Evolutionary conservation across 805 yeast genomes (phyloP).

Genomic region (Wickerhamomyces ciferrii): DNA sequence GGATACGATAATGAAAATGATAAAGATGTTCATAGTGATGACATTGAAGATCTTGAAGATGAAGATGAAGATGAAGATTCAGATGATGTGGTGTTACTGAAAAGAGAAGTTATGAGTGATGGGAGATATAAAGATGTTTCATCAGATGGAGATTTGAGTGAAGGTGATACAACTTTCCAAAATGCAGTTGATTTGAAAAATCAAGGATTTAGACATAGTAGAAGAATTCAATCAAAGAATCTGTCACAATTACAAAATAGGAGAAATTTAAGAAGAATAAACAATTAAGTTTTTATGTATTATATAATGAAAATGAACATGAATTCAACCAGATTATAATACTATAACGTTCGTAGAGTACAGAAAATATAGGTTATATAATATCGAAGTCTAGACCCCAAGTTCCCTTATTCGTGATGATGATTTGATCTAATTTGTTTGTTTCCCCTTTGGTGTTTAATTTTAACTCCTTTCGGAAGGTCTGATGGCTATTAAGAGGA

Average conservation of each 20-base stretch:
- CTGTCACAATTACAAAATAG: constrained; percentile 17
- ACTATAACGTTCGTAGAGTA: too few species aligned
- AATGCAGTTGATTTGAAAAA: constrained; percentile 17
- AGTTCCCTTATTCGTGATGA: not conserved
- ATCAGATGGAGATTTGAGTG: not conserved
- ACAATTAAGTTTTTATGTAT: not conserved
- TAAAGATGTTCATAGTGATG: constrained; percentile 7
- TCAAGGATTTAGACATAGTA: constrained; percentile 11
- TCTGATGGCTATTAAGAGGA: not conserved
- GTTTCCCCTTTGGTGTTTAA: not conserved
- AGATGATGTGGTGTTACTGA: not conserved
- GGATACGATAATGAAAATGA: constrained; percentile 13
- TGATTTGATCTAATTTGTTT: not conserved
- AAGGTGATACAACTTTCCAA: not conserved
- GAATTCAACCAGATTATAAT: too few species aligned
- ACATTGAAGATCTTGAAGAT: constrained; percentile 15
- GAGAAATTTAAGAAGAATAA: constrained; percentile 13
- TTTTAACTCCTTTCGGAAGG: not conserved
- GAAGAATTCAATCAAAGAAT: constrained; percentile 18
- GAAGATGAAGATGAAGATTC: constrained; percentile 17
- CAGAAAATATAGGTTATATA: too few species aligned
- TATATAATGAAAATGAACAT: not conserved
- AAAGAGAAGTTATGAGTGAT: not conserved
- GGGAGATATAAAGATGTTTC: constrained; percentile 1
- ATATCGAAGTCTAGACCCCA: too few species aligned